Base-by-base conservation (phyloP, 2,329 filamentous ascomycete species). In the Cladosporium sp. region DNA sequence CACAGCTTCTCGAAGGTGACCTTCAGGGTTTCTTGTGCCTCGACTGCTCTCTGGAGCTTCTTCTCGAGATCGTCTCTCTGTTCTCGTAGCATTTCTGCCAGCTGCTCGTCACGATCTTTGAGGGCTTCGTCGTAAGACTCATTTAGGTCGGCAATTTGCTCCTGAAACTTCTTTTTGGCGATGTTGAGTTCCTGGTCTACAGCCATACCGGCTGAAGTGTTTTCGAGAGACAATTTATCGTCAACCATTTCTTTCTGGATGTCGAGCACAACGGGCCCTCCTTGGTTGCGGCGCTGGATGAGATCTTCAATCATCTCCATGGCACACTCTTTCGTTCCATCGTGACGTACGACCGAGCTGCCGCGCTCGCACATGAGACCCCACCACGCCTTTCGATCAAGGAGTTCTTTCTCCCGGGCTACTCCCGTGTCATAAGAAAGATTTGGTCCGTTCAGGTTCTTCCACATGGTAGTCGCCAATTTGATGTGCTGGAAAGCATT, bases 391-490 rank as follows among this genome's bases (percentile, higher is more conserved):
- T 28, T 29, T 12, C 31, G 35, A 12, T 56, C 40, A 14, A 29
- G 37, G n/a, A 65, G 46, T 6, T 68, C 62, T 16, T 66, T 14
- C 59, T 65, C 50, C 35, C 50, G 11, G 72, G 67, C 65, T 73
- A 66, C 21, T 44, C 52, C 68, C n/a, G 40, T 46, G n/a, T 46
- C 40, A n/a, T 46, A 46, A 10, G 40, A 46, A n/a, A 46, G 40
- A 72, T 73, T 44, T 71, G 69, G 65, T 57, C 60, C 46, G 21
- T 46, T 23, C 10, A 65, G 35, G 16, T 33, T 52, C 12, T 77
- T 75, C 80, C 81, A 83, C 72, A 79, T 77, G 21, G 75, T 82
- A 1, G 81, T 82, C 1, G 73, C 74, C 18, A 83, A 69, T 7
- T 80, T 68, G 7, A 83, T 79, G 56, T 78, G 76, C 61, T 75